These are phyloP conservation scores for Candida sojae DNA, from an alignment of 1,139 yeast species.

Conservation along the genomic window DNA sequence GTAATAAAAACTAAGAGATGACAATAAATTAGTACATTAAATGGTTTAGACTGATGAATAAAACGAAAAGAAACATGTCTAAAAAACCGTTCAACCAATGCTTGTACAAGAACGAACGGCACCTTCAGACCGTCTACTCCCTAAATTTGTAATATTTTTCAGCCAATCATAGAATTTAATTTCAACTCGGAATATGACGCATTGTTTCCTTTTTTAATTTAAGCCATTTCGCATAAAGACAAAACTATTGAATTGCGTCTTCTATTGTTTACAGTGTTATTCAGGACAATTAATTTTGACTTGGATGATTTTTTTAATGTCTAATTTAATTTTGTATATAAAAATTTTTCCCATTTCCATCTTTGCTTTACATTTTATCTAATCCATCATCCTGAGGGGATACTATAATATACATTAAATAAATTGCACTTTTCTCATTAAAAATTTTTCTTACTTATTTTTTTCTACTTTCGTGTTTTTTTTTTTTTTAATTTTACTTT, in stretches of 20 bases:
- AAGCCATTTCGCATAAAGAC: not conserved
- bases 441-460: not conserved
- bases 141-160: not conserved
- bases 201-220: not conserved
- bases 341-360: not conserved
- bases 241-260: not conserved
- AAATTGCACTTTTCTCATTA: not conserved
- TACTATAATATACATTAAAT: not conserved
- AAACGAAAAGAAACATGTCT: no score
- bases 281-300: not conserved
- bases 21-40: no score
- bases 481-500: not conserved
- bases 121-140: not conserved
- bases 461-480: not conserved
- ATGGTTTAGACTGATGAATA: no score
- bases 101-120: not conserved
- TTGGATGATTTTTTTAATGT: not conserved
- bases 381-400: not conserved
- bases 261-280: no score
- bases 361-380: not conserved
- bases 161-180: slow-evolving; percentile 1
- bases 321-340: not conserved
- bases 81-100: not conserved
- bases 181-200: slow-evolving; percentile 1
- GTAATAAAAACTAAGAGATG: no score